These are phyloP conservation scores for Alnus glutinosa DNA, from an alignment of 306 rosid species.

Conservation along the genomic window DNA sequence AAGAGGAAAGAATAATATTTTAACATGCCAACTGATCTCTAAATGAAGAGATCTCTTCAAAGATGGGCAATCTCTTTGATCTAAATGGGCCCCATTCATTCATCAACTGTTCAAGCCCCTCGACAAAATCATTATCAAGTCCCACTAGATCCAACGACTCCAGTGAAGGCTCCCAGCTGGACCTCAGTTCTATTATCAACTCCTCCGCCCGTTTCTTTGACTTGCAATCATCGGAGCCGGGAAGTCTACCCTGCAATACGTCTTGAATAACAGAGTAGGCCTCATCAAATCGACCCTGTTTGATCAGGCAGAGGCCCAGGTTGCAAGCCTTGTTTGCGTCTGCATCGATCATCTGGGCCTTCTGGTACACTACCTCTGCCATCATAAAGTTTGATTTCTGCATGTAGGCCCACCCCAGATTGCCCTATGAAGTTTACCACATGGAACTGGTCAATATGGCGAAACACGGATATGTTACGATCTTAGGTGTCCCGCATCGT, in stretches of 20 bases:
- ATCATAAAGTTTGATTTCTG: slow-evolving; percentile 61
- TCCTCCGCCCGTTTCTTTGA: slow-evolving; percentile 54
- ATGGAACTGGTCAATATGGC: background rate
- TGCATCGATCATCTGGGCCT: slow-evolving; percentile 80
- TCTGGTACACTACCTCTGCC: slow-evolving; percentile 73
- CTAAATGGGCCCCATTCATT: slow-evolving; percentile 55
- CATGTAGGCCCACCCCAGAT: slow-evolving; percentile 98
- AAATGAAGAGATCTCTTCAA: slow-evolving; percentile 80
- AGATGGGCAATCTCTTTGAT: slow-evolving; percentile 81
- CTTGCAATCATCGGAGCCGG: slow-evolving; percentile 56
- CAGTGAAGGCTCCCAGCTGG: slow-evolving; percentile 4
- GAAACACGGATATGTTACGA: background rate
- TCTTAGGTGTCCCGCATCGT: background rate
- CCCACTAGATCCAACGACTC: slow-evolving; percentile 20
- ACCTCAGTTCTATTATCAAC: slow-evolving; percentile 42
- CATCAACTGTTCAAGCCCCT: slow-evolving; percentile 70
- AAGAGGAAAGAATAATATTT: background rate
- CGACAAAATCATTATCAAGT: slow-evolving; percentile 59
- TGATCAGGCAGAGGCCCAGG: slow-evolving; percentile 60
- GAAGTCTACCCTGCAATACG: slow-evolving; percentile 43
- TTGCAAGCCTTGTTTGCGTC: slow-evolving; percentile 88
- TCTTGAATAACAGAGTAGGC: slow-evolving; percentile 50
- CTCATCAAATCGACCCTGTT: slow-evolving; percentile 57
- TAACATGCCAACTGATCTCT: slow-evolving; percentile 82
- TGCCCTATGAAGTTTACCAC: slow-evolving; percentile 54